These are phyloP conservation scores for Bisporella sp. DNA, from an alignment of 2,329 filamentous ascomycete species.

Conservation along the genomic window DNA sequence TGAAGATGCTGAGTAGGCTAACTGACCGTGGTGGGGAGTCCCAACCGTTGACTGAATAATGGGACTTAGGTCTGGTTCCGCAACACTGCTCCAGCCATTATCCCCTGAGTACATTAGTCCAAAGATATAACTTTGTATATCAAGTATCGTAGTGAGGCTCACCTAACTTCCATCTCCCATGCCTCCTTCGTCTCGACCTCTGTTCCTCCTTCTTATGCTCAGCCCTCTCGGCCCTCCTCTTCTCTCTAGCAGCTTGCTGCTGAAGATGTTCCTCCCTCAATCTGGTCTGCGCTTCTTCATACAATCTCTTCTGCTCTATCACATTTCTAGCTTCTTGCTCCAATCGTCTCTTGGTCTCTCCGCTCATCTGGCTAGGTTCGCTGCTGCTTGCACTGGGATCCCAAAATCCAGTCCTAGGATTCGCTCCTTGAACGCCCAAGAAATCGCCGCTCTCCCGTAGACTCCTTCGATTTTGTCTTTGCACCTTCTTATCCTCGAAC, in stretches of 20 bases:
- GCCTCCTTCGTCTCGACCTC: slow-evolving; percentile 38
- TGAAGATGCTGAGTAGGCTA: neutral
- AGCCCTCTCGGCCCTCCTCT: slow-evolving; percentile 35
- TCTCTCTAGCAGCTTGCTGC: slow-evolving; percentile 22
- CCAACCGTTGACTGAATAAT: slow-evolving; percentile 12
- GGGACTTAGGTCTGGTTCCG: slow-evolving; percentile 36
- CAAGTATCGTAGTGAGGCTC: slow-evolving; percentile 2
- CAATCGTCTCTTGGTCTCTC: slow-evolving; percentile 28
- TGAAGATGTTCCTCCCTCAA: slow-evolving; percentile 27
- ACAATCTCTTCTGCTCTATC: slow-evolving; percentile 15
- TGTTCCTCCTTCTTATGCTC: slow-evolving; percentile 36
- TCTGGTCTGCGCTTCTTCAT: slow-evolving; percentile 28
- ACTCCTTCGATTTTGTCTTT: slow-evolving; percentile 29
- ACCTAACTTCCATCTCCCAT: slow-evolving; percentile 32
- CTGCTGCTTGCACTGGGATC: slow-evolving; percentile 33
- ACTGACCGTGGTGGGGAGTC: slow-evolving; percentile 11
- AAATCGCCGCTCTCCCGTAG: slow-evolving; percentile 4
- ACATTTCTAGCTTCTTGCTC: slow-evolving; percentile 10
- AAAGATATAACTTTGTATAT: neutral
- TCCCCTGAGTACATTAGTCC: neutral
- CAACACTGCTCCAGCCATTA: slow-evolving; percentile 23
- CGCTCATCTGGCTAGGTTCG: slow-evolving; percentile 17
- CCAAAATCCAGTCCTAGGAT: slow-evolving; percentile 28
- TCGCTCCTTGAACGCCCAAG: slow-evolving; percentile 5
- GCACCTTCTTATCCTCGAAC: slow-evolving; percentile 12